Evolutionary conservation across 2,329 filamentous ascomycete genomes (phyloP), one percentile per base, ranked within the genome.

Genomic region (Penicillium sp.): DNA sequence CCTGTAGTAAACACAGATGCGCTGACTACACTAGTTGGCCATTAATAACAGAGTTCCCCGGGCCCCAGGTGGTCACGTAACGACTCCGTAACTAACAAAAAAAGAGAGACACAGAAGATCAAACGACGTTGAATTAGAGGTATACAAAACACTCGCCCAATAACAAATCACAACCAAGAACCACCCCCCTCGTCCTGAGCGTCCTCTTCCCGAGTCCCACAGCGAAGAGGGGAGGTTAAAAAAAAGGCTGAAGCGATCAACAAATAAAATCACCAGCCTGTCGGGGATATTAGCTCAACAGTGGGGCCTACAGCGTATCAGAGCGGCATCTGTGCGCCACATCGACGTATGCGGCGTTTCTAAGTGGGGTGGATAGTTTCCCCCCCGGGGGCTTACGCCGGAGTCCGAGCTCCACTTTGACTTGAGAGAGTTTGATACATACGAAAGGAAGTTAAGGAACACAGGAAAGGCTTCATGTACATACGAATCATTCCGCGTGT

Each of bases 41-140:
- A 7, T 33, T 33, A 33, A 14, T 7, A 33, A 33, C 5, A 33
- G 30, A 33, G 26, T 30, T 30, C 9, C 26, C n/a, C n/a, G n/a
- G n/a, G n/a, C n/a, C n/a, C n/a, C n/a, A n/a, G n/a, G n/a, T n/a
- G n/a, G n/a, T n/a, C n/a, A n/a, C n/a, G n/a, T n/a, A n/a, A n/a
- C n/a, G 30, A 35, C 11, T 8, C 26, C 26, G 26, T 35, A 35
- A 3, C 14, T 14, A 35, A 24, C 20, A 38, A 40, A 40, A 26
- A 18, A 50, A 23, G 21, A 5, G 8, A 9, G 35, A 6, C n/a
- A 30, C 23, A 18, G 23, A 33, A 16, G 18, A 24, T 47, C 14
- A 24, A 45, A 20, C 26, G 51, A 53, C 51, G 51, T 47, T 53
- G 51, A 53, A 47, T 20, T 53, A 53, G 23, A 33, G 30, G n/a